Evolutionary conservation across 2,329 filamentous ascomycete species (phyloP).

Genomic region (Aplosporella prunicola): DNA sequence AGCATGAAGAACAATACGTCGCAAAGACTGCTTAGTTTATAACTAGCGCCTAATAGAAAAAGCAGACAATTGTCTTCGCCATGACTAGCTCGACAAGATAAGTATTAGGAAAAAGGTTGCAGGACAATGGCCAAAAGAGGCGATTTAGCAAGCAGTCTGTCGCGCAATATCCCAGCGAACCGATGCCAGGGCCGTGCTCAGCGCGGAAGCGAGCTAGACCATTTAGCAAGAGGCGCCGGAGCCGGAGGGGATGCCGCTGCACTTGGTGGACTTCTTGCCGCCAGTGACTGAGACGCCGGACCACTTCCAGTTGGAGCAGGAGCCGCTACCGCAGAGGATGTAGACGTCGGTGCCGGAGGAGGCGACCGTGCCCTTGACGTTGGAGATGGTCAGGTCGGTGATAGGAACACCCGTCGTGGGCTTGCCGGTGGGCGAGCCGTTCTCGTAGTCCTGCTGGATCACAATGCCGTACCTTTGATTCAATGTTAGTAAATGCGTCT

Average conservation of each 20-base stretch:
- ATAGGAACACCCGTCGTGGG: conserved; percentile 42
- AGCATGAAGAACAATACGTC: too few species aligned
- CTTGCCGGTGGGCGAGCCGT: conserved; percentile 33
- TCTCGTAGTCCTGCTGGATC: conserved; percentile 45
- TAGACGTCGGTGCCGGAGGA: conserved; percentile 35
- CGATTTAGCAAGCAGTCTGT: too few species aligned
- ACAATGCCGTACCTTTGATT: conserved; percentile 47
- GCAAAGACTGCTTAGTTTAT: too few species aligned
- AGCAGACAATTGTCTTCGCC: too few species aligned
- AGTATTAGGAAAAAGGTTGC: too few species aligned
- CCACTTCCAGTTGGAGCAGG: conserved; percentile 48
- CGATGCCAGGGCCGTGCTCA: too few species aligned
- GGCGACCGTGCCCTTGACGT: conserved; percentile 32
- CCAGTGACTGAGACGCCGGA: conserved; percentile 30
- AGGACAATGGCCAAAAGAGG: too few species aligned
- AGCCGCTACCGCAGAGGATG: conserved; percentile 46
- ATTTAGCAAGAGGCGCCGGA: conserved; percentile 25
- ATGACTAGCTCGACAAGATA: too few species aligned
- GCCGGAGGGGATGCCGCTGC: conserved; percentile 25
- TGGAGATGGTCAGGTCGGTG: conserved; percentile 32
- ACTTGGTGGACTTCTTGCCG: conserved; percentile 30
- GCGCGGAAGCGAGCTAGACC: background rate
- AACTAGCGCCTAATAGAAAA: too few species aligned
- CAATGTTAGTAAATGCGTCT: too few species aligned
- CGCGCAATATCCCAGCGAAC: too few species aligned